Evolutionary conservation across 2,329 filamentous ascomycete genomes (phyloP), one percentile per base, ranked within the genome.

Genomic region (Malbranchea cinnamomea): DNA sequence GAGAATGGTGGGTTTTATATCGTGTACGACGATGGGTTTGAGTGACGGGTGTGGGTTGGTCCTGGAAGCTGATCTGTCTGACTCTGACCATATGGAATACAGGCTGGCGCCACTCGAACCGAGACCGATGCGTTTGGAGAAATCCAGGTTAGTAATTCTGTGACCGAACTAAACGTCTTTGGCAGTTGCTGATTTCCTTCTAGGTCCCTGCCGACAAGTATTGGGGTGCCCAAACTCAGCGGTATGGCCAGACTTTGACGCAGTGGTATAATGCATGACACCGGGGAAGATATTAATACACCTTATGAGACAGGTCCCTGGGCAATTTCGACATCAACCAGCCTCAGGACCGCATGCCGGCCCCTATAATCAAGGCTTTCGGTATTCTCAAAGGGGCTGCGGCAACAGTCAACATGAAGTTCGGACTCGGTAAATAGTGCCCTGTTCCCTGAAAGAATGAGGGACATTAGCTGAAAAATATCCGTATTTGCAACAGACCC

Each of bases 251-350:
- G 30, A 17, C 12, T 5, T 18, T 10, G 24, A 25, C 28, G 14
- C 15, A 18, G 11, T 26, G 30, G 6, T 25, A 20, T 9, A 14
- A 23, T 20, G 18, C 18, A 19, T 24, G 27, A 33, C 7, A 30
- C 16, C 29, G 17, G n/a, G 19, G 27, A 23, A 22, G 33, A n/a
- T 2, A 22, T n/a, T 8, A 2, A 12, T 28, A 28, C 23, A n/a
- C 23, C 23, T 6, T 19, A 14, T 5, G 23, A 20, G 26, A 40
- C 34, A 65, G 63, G 44, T 95, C 87, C 30, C 71, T 95, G 56
- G 78, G 80, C 59, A 98, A 98, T 68, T 98, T 98, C 71, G 79
- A 78, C 59, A 95, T 98, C 74, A 95, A 95, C 65, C 89, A 95
- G 68, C 89, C 89, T 37, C 83, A 93, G 62, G 89, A 98, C 56